Evolutionary conservation across 805 yeast species (phyloP), one percentile per base, ranked within the genome.

Genomic region (Monosporozyma yasuniensis): DNA sequence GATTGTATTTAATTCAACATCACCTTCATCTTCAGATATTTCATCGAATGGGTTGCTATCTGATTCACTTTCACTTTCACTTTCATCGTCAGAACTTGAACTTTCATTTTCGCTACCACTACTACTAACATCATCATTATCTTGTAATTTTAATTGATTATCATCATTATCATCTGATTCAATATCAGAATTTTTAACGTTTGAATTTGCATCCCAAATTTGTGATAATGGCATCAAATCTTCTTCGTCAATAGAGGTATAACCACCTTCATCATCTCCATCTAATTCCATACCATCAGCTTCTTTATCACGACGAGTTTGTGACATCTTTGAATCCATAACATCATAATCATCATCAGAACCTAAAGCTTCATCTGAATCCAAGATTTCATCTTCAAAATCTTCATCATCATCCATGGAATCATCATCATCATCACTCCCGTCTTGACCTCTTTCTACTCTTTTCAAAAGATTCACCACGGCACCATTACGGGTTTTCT

Each of bases 361-460:
- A 0, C 93, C 96, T 52, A 87, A 68, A 0, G 95, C 96, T 58
- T 85, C 96, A 64, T 89, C 96, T 0, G 96, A 87, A 58, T 84
- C 87, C 44, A 85, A 71, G 52, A 85, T 86, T 60, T 80, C 86
- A 58, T 80, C 85, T 45, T 72, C 79, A 54, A 79, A 70, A 22
- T 66, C 69, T 1, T 61, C 67, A 5, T 56, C 68, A 11, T 55
- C 62, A 6, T n/a, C 42, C 1, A 52, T 64, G 8, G 60, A 63
- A 16, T 54, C 63, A 12, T 59, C 66, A 37, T 60, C 62, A 18
- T 61, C 68, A 23, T 61, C 59, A 21, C 52, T 57, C 38, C 47
- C 53, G 14, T 55, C 46, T 16, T 42, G 50, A 11, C 27, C 39
- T 11, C 48, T 46, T 35, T 51, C 44, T 0, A 54, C 56, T 27